Base-by-base conservation (phyloP, 176 grass and related monocot genomes). In the Metroxylon sagu region DNA sequence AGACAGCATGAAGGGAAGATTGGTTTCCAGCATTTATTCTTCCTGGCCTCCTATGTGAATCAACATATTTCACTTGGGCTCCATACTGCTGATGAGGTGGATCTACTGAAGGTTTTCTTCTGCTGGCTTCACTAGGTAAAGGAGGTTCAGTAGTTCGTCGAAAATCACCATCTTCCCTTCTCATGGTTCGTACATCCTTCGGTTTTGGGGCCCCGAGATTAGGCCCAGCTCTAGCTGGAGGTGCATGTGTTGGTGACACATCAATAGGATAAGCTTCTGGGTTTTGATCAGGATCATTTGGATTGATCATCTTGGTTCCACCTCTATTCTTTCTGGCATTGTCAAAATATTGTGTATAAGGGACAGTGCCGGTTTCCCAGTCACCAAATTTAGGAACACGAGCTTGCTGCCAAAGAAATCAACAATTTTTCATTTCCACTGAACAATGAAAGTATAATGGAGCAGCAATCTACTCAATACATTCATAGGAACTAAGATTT, bases 371-470 rank as follows among this genome's bases (percentile, higher is more conserved):
- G 8, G 57, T 4, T 16, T 53, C 60, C 74, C 65, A 77, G 3
- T 77, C 59, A 18, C 74, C 74, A 16, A 69, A 77, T 25, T 69
- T 28, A 6, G 74, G 65, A 31, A 77, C 16, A 29, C 49, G 57
- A 14, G 48, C 27, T 28, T 50, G 56, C 19, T 59, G 66, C 5
- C 5, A 31, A 31, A 6, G 5, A 31, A 10, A 8, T 39, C 21
- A 43, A 43, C 35, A 43, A 10, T 10, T 43, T 14, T 43, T 43
- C 35, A 12, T 43, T 12, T 7, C 8, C 12, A 43, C 35, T 43
- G 35, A 43, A 43, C 35, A 43, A 43, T 43, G 12, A 43, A 43
- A 43, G 12, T 43, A 12, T 10, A 35, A 35, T 43, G 8, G 35
- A 43, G 35, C 12, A 14, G 8, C 35, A 43, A 43, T 43, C 8